Evolutionary conservation across 257 asterid species (phyloP).

Genomic region (Parsonsia alboflavescens): DNA sequence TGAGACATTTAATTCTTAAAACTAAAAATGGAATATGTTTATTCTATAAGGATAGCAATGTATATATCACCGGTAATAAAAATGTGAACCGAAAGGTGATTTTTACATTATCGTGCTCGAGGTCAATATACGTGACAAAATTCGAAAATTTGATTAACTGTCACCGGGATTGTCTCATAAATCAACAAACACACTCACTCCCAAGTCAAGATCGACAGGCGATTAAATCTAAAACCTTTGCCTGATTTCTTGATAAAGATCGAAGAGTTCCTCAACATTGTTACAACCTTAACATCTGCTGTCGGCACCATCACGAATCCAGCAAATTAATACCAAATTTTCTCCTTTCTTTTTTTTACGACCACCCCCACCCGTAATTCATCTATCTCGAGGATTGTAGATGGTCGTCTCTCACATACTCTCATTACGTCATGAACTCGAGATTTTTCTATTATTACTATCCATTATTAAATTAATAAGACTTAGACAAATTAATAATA

Average conservation of each 20-base stretch:
- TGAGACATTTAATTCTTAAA: too few species aligned
- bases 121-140: background rate
- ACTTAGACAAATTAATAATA: too few species aligned
- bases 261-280: background rate
- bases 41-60: too few species aligned
- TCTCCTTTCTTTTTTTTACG: too few species aligned
- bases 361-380: too few species aligned
- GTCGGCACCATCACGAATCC: slow-evolving; percentile 1
- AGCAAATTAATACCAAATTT: background rate
- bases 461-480: too few species aligned
- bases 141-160: background rate
- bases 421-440: too few species aligned
- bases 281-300: background rate
- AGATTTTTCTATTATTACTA: too few species aligned
- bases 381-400: too few species aligned
- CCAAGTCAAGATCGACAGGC: background rate
- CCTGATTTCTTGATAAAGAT: slow-evolving; percentile 3
- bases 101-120: background rate
- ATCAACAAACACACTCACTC: background rate
- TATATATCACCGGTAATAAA: too few species aligned
- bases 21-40: too few species aligned
- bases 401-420: too few species aligned
- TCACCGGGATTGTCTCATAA: background rate
- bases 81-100: background rate
- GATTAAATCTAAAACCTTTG: background rate